Percentiles rank a stretch among this genome's conserved stretches.
These are phyloP conservation scores for Ambrosia trifida DNA, from an alignment of 129 eudicot species.

Conservation along the genomic window DNA sequence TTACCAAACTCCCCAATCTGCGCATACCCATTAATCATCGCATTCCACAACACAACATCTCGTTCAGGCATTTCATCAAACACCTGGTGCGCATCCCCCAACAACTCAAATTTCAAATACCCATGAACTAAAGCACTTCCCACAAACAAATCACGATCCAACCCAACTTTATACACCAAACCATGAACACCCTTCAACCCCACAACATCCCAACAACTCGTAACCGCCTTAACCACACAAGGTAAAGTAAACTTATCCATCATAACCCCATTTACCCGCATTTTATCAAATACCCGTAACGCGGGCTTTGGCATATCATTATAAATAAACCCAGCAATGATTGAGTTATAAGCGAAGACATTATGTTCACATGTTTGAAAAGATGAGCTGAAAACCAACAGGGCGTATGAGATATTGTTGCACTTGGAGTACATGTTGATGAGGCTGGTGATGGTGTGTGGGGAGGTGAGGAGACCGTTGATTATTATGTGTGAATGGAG, in stretches of 20 bases:
- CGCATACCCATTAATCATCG: slow-evolving; percentile 69
- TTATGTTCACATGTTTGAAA: slow-evolving; percentile 35
- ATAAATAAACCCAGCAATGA: slow-evolving; percentile 54
- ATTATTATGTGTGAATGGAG: slow-evolving; percentile 61
- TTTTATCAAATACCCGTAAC: slow-evolving; percentile 39
- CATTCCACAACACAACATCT: slow-evolving; percentile 80
- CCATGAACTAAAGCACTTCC: slow-evolving; percentile 74
- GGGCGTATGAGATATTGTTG: slow-evolving; percentile 48
- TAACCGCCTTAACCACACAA: slow-evolving; percentile 70
- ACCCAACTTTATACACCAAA: slow-evolving; percentile 58
- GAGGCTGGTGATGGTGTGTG: slow-evolving; percentile 67
- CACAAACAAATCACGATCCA: slow-evolving; percentile 57
- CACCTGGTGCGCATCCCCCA: slow-evolving; percentile 56
- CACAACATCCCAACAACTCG: slow-evolving; percentile 33
- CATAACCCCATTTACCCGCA: slow-evolving; percentile 43
- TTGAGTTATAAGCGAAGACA: slow-evolving; percentile 57
- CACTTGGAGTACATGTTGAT: slow-evolving; percentile 90
- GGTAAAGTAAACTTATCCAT: slow-evolving; percentile 77
- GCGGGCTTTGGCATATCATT: slow-evolving; percentile 44
- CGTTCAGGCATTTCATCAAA: slow-evolving; percentile 64
- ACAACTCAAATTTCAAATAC: slow-evolving; percentile 47
- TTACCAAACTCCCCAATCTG: slow-evolving; percentile 52
- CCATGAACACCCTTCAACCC: slow-evolving; percentile 59
- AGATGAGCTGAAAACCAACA: slow-evolving; percentile 37
- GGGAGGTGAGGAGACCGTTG: slow-evolving; percentile 53